These are phyloP conservation scores for Boletus mariae DNA, from an alignment of 1,284 basidiomycete genomes.

Conservation along the genomic window DNA sequence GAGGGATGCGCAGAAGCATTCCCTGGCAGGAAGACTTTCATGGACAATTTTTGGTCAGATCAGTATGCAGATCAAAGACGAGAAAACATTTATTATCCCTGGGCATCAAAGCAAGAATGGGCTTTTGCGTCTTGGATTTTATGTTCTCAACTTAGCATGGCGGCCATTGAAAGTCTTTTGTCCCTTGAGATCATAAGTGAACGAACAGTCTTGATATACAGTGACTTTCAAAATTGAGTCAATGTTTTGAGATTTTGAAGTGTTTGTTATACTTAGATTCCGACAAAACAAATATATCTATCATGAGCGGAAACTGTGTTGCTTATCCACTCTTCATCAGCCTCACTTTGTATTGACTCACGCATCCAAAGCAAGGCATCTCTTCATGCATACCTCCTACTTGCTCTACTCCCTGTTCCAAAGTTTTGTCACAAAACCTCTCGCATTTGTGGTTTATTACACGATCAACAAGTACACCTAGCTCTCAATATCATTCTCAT, in stretches of 20 bases:
- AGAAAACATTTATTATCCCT: not conserved
- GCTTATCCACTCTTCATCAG: slow-evolving; percentile 32
- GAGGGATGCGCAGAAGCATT: not conserved
- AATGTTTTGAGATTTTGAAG: no score
- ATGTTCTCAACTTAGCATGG: not conserved
- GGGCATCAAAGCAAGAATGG: slow-evolving; percentile 1
- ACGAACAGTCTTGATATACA: no score
- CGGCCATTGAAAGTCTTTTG: not conserved
- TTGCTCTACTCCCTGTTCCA: slow-evolving; percentile 31
- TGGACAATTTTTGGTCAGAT: slow-evolving; percentile 1
- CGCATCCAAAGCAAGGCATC: slow-evolving; percentile 29
- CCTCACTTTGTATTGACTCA: slow-evolving; percentile 30
- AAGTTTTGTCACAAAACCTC: slow-evolving; percentile 19
- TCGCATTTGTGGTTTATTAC: not conserved
- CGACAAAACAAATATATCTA: not conserved
- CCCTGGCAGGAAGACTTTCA: slow-evolving; percentile 1
- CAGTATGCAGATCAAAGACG: not conserved
- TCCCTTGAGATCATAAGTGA: not conserved
- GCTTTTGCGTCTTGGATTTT: not conserved
- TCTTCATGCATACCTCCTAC: slow-evolving; percentile 27
- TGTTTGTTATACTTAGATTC: no score
- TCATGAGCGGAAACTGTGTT: slow-evolving; percentile 23
- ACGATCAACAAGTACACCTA: slow-evolving; percentile 26
- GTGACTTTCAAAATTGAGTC: no score
- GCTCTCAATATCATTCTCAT: slow-evolving; percentile 27